Base-by-base conservation (phyloP, 345 rosid species). In the Adansonia digitata region DNA sequence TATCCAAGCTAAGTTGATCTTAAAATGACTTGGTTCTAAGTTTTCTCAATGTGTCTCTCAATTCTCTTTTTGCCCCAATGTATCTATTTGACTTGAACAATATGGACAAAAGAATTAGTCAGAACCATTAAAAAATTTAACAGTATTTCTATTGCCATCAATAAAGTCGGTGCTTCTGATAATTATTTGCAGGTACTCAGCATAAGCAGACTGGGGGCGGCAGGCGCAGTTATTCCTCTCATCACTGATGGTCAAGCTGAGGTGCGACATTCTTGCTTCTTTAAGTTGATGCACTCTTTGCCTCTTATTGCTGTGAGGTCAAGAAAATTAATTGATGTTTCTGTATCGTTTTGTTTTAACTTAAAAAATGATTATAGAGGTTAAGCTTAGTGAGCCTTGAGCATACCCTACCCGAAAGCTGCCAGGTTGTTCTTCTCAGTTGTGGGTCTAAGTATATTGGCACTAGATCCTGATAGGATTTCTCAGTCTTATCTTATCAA, bases 121-220 rank as follows among this genome's bases (percentile, higher is more conserved):
- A n/a, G 17, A 63, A 35, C 13, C 12, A 62, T 17, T 8, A 35
- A 18, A 12, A 42, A 6, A 0, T 24, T 66, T 43, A 26, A 43
- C 53, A 14, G 20, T 31, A 67, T 43, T 43, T 67, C 35, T 0
- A 13, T 37, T 43, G 7, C 22, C 20, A n/a, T 37, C 24, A 5
- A 1, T 39, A 49, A 67, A 72, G 18, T 67, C 26, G 61, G 55
- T 76, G 67, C 13, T 67, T 60, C 72, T 52, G 69, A 15, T 48
- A 71, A 39, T 37, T 45, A 67, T 57, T 56, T 78, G 65, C 87
- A 87, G 90, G 88, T 83, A 43, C 78, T 85, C 24, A 85, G 90
- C 86, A 83, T 81, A 85, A 85, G 88, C 79, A 81, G 85, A 74
- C 65, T 85, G n/a, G 90, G 88, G 73, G 86, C 84, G 11, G 84